Percentiles rank a stretch among this genome's conserved stretches.
Evolutionary conservation across 768 basidiomycete species (phyloP).

Genomic region (Kwoniella bestiolae): DNA sequence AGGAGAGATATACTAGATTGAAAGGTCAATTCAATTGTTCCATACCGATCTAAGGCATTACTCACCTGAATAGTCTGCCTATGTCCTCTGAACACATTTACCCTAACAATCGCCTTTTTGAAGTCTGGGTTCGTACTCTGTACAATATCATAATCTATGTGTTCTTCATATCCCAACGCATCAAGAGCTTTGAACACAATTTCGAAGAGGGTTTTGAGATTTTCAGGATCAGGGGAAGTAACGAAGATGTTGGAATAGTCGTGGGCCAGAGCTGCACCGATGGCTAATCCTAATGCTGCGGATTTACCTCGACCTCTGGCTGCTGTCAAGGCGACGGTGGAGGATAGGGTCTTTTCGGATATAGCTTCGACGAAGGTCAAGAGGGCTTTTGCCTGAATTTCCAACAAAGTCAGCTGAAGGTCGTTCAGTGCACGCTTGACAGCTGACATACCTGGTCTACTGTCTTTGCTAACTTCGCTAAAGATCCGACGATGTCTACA

Average conservation of each 20-base stretch:
- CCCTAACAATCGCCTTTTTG: constrained; percentile 91
- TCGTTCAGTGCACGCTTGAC: neutral
- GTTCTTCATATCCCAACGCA: constrained; percentile 92
- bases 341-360: constrained; percentile 82
- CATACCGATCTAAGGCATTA: neutral
- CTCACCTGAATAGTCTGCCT: constrained; percentile 92
- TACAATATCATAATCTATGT: constrained; percentile 95
- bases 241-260: constrained; percentile 98
- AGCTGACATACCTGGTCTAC: constrained; percentile 72
- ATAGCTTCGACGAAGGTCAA: constrained; percentile 93
- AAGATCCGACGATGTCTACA: constrained; percentile 82
- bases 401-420: neutral
- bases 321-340: constrained; percentile 93
- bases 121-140: constrained; percentile 95
- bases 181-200: constrained; percentile 98
- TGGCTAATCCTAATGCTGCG: constrained; percentile 91
- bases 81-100: constrained; percentile 90
- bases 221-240: constrained; percentile 95
- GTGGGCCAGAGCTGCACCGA: constrained; percentile 87
- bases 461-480: constrained; percentile 87
- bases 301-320: constrained; percentile 95
- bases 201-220: constrained; percentile 95
- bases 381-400: constrained; percentile 70
- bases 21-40: neutral
- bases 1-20: constrained; percentile 89